These are phyloP conservation scores for Boletus speciosus DNA, from an alignment of 768 basidiomycete species.

Conservation along the genomic window DNA sequence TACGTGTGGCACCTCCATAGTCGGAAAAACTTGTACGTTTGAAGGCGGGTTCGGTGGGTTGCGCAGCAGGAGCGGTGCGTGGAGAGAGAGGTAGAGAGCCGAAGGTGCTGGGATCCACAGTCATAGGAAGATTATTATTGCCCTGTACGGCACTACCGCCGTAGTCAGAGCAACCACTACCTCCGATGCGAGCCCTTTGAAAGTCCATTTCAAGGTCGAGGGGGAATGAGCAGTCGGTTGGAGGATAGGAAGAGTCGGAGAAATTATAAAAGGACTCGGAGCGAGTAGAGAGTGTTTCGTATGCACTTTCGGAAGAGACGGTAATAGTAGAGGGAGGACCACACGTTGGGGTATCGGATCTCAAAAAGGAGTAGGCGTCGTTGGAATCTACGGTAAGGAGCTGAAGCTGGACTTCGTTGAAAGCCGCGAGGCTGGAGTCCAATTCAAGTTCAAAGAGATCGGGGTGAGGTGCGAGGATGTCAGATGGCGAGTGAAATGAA, in stretches of 20 bases:
- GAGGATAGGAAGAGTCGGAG: constrained; percentile 49
- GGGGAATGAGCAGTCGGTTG: constrained; percentile 54
- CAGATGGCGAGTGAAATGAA: constrained; percentile 64
- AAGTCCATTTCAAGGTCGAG: constrained; percentile 76
- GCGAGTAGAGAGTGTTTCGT: constrained; percentile 63
- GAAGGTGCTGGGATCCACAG: constrained; percentile 57
- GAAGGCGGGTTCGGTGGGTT: constrained; percentile 24
- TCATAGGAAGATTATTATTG: constrained; percentile 37
- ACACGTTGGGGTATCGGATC: constrained; percentile 59
- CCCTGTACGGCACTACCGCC: constrained; percentile 36
- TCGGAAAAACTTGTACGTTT: constrained; percentile 63
- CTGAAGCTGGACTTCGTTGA: constrained; percentile 61
- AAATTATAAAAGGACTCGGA: constrained; percentile 72
- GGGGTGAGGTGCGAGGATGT: constrained; percentile 73
- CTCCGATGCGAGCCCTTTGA: constrained; percentile 51
- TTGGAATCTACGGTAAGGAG: constrained; percentile 61
- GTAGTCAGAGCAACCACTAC: constrained; percentile 51
- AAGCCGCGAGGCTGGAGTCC: constrained; percentile 64
- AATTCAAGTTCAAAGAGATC: constrained; percentile 84
- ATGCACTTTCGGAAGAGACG: constrained; percentile 72
- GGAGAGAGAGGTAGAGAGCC: constrained; percentile 56
- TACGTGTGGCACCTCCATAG: constrained; percentile 54
- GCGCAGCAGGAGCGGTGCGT: constrained; percentile 44
- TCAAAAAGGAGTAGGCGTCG: constrained; percentile 61
- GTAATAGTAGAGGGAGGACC: constrained; percentile 79